These are phyloP conservation scores for Pyrrhoderma lamaoense DNA, from an alignment of 1,284 basidiomycete genomes.

Conservation along the genomic window DNA sequence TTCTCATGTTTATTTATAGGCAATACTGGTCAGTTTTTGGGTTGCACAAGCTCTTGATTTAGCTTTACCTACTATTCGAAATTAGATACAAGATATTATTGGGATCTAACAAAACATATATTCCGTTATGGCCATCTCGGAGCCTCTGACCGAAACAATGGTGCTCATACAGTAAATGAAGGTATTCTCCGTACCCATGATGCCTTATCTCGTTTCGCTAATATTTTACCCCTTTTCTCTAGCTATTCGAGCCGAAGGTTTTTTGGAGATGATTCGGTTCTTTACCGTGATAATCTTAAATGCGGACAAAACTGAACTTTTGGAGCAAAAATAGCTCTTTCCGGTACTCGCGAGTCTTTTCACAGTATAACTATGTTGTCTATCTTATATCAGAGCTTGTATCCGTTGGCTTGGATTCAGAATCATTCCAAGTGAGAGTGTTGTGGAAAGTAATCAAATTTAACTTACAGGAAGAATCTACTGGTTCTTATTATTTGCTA, in stretches of 20 bases:
- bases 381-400: no score
- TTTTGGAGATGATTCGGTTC: slow-evolving; percentile 42
- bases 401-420: no score
- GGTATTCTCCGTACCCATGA: slow-evolving; percentile 24
- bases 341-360: no score
- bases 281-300: slow-evolving; percentile 41
- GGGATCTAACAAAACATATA: slow-evolving; percentile 43
- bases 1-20: slow-evolving; percentile 18
- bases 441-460: no score
- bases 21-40: slow-evolving; percentile 27
- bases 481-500: no score
- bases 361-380: no score
- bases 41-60: neutral
- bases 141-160: slow-evolving; percentile 28
- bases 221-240: neutral
- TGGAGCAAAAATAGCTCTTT: slow-evolving; percentile 3
- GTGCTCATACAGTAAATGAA: slow-evolving; percentile 65
- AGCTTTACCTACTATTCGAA: slow-evolving; percentile 1
- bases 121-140: slow-evolving; percentile 41
- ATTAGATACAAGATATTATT: slow-evolving; percentile 45
- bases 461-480: no score
- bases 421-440: no score
- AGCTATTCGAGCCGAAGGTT: slow-evolving; percentile 33
- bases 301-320: slow-evolving; percentile 29
- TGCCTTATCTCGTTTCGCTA: neutral